A percentile compares a stretch with the other conserved stretches of the same genome.
Evolutionary conservation across 768 basidiomycete genomes (phyloP).

Genomic region (Calvatia gigantea): DNA sequence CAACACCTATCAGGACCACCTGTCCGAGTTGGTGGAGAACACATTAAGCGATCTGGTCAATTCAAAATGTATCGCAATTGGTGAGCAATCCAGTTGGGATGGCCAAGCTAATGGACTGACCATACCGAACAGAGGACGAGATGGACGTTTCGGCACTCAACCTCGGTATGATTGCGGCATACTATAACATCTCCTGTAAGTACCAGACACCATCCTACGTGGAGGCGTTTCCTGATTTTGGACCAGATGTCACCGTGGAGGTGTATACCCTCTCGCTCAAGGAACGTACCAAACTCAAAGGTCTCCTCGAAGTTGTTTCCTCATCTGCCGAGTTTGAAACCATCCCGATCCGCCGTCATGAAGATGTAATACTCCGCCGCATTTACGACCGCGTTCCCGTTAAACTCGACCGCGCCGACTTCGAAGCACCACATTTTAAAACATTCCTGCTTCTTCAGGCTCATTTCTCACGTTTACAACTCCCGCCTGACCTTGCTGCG

Average conservation of each 20-base stretch:
- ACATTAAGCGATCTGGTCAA: constrained; percentile 89
- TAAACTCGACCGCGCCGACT: constrained; percentile 80
- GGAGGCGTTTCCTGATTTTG: neutral
- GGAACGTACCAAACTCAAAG: constrained; percentile 95
- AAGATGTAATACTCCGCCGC: constrained; percentile 77
- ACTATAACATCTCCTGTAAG: constrained; percentile 91
- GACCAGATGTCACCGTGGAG: constrained; percentile 88
- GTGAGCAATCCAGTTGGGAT: constrained; percentile 30
- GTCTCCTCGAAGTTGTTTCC: constrained; percentile 92
- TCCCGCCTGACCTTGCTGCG: constrained; percentile 90
- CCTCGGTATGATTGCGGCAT: constrained; percentile 97
- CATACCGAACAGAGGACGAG: constrained; percentile 64
- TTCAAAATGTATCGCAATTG: constrained; percentile 93
- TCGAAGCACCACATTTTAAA: constrained; percentile 96
- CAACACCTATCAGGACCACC: constrained; percentile 93
- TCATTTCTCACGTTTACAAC: constrained; percentile 89
- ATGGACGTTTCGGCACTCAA: constrained; percentile 92
- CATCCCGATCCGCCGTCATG: constrained; percentile 93
- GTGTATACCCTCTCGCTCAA: constrained; percentile 95
- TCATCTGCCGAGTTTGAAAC: constrained; percentile 96
- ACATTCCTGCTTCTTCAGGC: constrained; percentile 95
- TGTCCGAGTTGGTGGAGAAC: constrained; percentile 93
- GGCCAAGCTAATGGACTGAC: neutral
- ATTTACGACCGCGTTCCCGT: constrained; percentile 97
- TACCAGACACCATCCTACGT: constrained; percentile 10